Percentiles rank a stretch among this genome's conserved stretches.
Conservation (phyloP, 371 early-diverging fungal genomes). For the Capniomyces stellatus region DNA sequence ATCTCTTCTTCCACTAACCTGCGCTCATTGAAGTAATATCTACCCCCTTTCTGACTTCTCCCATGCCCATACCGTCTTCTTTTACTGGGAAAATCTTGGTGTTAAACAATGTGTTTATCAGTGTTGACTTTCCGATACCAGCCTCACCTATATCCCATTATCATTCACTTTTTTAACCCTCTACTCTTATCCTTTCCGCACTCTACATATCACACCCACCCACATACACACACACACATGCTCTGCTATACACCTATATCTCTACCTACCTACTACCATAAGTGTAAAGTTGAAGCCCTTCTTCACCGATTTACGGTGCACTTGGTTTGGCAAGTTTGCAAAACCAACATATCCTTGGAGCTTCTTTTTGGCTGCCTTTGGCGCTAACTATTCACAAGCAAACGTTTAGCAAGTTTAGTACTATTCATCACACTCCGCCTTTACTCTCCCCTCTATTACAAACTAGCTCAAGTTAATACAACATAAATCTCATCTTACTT, state of each 20-base stretch:
- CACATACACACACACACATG: too few species aligned
- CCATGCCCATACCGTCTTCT: conserved; percentile 56
- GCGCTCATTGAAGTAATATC: conserved; percentile 85
- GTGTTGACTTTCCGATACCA: conserved; percentile 99
- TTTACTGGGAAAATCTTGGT: conserved; percentile 72
- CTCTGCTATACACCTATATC: too few species aligned
- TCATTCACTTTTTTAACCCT: too few species aligned
- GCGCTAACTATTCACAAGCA: not conserved
- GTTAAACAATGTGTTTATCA: conserved; percentile 97
- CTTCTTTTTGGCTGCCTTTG: conserved; percentile 32
- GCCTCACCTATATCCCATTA: conserved; percentile 63
- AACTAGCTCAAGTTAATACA: not conserved
- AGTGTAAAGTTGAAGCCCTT: conserved; percentile 97
- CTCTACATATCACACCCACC: too few species aligned
- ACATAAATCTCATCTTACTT: too few species aligned
- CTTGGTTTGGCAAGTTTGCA: conserved; percentile 95
- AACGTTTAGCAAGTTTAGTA: not conserved
- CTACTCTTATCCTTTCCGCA: too few species aligned
- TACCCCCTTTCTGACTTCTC: conserved; percentile 80
- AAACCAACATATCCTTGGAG: conserved; percentile 94
- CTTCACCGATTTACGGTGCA: conserved; percentile 93
- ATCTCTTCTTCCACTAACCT: too few species aligned
- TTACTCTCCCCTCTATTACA: not conserved
- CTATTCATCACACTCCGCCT: not conserved
- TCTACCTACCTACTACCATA: conserved; percentile 75